These are phyloP conservation scores for Rhodotorula graminis DNA, from an alignment of 768 basidiomycete species.

Conservation along the genomic window DNA sequence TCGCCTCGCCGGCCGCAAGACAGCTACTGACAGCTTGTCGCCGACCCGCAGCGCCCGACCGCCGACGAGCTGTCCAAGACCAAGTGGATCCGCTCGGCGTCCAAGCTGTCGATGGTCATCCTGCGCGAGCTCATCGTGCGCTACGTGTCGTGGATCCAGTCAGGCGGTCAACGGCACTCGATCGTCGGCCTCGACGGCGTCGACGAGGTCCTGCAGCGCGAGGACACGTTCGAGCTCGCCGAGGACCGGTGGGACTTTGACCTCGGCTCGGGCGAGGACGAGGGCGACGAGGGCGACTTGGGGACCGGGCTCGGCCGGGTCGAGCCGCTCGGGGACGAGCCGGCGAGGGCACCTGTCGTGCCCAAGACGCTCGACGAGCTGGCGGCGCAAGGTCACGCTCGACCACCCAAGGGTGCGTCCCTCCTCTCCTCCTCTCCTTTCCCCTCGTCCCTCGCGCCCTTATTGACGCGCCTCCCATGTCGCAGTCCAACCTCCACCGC, in stretches of 20 bases:
- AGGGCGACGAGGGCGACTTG: slow-evolving; percentile 24
- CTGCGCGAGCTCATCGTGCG: slow-evolving; percentile 76
- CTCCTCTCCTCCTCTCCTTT: slow-evolving; percentile 50
- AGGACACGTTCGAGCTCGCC: slow-evolving; percentile 30
- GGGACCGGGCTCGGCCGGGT: background rate
- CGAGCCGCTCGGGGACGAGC: slow-evolving; percentile 36
- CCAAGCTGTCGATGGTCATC: slow-evolving; percentile 62
- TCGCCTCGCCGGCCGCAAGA: background rate
- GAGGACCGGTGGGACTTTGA: slow-evolving; percentile 43
- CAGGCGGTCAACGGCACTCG: slow-evolving; percentile 69
- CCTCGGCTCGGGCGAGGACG: background rate
- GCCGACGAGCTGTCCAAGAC: slow-evolving; percentile 78
- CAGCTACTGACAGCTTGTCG: background rate
- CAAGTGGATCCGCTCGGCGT: slow-evolving; percentile 79
- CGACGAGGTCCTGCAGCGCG: slow-evolving; percentile 40
- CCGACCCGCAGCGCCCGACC: slow-evolving; percentile 61
- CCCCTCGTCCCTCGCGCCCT: background rate
- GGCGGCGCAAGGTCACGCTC: slow-evolving; percentile 23
- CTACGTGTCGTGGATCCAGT: slow-evolving; percentile 66
- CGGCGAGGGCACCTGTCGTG: background rate
- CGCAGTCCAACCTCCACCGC: background rate
- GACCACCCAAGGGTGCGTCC: slow-evolving; percentile 14
- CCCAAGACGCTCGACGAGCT: slow-evolving; percentile 40
- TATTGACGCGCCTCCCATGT: background rate
- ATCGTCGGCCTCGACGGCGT: slow-evolving; percentile 59